Conservation (phyloP, 352 stramenopile species). For the Phytophthora constricta region DNA sequence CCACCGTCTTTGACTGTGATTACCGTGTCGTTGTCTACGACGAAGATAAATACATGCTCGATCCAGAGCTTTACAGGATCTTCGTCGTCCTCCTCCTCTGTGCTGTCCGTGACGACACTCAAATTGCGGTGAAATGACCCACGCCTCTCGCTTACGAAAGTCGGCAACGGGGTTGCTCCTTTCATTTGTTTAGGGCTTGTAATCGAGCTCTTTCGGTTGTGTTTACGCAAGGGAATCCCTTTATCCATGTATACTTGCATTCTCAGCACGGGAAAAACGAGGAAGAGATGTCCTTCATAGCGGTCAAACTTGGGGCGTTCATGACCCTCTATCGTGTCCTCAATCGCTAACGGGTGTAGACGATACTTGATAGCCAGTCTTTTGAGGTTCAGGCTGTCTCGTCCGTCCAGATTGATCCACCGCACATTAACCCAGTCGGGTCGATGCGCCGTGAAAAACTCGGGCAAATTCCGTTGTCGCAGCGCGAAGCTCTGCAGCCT, state of each 20-base stretch:
- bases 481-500: constrained; percentile 75
- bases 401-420: constrained; percentile 88
- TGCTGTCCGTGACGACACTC: constrained; percentile 24
- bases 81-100: constrained; percentile 48
- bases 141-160: constrained; percentile 58
- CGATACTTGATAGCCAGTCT: constrained; percentile 89
- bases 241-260: constrained; percentile 67
- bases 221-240: constrained; percentile 42
- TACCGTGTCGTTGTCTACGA: constrained; percentile 82
- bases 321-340: constrained; percentile 89
- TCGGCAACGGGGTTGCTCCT: constrained; percentile 32
- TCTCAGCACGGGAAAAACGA: constrained; percentile 83
- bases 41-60: constrained; percentile 85
- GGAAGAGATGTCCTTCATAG: constrained; percentile 85
- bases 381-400: constrained; percentile 85
- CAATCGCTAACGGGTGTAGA: constrained; percentile 83
- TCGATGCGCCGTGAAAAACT: constrained; percentile 79
- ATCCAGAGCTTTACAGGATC: constrained; percentile 82
- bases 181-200: not conserved
- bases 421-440: constrained; percentile 84
- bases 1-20: constrained; percentile 85
- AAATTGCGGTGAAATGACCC: constrained; percentile 27
- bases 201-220: constrained; percentile 28
- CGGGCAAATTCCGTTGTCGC: constrained; percentile 51
- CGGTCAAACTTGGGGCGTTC: constrained; percentile 88